Percentiles rank a stretch among this genome's conserved stretches.
Conservation (phyloP, 345 rosid genomes). For the Citrus sp. region DNA sequence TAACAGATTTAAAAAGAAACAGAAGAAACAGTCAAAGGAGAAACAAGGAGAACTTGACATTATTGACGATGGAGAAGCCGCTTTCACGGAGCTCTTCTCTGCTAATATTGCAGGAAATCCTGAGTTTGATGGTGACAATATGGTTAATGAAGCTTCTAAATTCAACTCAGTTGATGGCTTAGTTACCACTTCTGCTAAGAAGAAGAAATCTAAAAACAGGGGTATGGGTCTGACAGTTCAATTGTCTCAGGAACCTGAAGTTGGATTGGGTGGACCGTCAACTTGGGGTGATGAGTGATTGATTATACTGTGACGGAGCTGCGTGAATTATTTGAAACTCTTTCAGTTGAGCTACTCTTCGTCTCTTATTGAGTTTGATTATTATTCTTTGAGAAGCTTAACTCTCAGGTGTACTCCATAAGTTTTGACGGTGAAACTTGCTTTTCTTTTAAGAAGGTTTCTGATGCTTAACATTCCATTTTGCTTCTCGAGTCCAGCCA, state of each 20-base stretch:
- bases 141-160: conserved; percentile 18
- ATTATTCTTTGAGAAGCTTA: neutral
- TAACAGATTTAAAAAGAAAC: conserved; percentile 19
- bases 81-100: conserved; percentile 59
- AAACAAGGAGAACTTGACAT: conserved; percentile 43
- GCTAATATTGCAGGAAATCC: conserved; percentile 22
- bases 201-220: conserved; percentile 44
- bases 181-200: conserved; percentile 34
- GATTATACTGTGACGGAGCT: neutral
- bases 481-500: neutral
- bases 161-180: conserved; percentile 21
- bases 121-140: conserved; percentile 13
- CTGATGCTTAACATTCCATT: neutral
- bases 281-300: conserved; percentile 52
- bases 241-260: conserved; percentile 37
- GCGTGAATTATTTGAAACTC: neutral
- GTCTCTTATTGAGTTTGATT: neutral
- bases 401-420: neutral
- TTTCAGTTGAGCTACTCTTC: neutral
- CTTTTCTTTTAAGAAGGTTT: neutral
- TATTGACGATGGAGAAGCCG: conserved; percentile 52
- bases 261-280: conserved; percentile 84
- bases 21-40: conserved; percentile 29
- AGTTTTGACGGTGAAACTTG: neutral
- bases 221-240: conserved; percentile 21